Percentiles rank a stretch among this genome's conserved stretches.
These are phyloP conservation scores for Venturia pyrina DNA, from an alignment of 2,329 filamentous ascomycete species.

Conservation along the genomic window DNA sequence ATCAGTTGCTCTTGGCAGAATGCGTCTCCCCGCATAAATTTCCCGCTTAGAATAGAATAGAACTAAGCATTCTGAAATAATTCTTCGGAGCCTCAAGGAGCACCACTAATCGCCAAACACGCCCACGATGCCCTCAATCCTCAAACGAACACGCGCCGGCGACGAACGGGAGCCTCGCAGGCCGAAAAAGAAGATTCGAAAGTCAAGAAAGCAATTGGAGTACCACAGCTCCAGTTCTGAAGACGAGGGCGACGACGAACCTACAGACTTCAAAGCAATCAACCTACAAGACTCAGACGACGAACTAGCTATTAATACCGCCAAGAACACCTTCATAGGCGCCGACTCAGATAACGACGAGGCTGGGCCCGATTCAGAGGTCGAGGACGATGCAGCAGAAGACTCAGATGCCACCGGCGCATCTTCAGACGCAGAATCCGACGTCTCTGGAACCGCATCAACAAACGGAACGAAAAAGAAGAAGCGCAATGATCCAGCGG, in stretches of 20 bases:
- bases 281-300: conserved; percentile 28
- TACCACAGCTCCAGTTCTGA: conserved; percentile 58
- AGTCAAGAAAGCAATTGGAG: conserved; percentile 51
- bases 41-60: no score
- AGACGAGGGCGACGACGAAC: conserved; percentile 33
- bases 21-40: neutral
- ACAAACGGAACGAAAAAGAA: conserved; percentile 41
- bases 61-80: neutral
- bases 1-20: neutral
- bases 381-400: conserved; percentile 25
- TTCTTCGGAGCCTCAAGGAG: neutral
- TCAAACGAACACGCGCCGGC: conserved; percentile 46
- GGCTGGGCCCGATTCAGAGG: conserved; percentile 17
- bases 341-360: conserved; percentile 11
- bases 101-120: neutral
- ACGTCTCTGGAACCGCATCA: conserved; percentile 19
- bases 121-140: conserved; percentile 25
- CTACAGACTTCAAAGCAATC: conserved; percentile 22
- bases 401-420: conserved; percentile 28
- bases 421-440: conserved; percentile 20
- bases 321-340: conserved; percentile 5
- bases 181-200: conserved; percentile 29
- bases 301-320: conserved; percentile 18
- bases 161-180: conserved; percentile 32
- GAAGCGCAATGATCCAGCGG: conserved; percentile 85